Conservation (phyloP, 2,329 filamentous ascomycete genomes). For the Clathrospora elynae region DNA sequence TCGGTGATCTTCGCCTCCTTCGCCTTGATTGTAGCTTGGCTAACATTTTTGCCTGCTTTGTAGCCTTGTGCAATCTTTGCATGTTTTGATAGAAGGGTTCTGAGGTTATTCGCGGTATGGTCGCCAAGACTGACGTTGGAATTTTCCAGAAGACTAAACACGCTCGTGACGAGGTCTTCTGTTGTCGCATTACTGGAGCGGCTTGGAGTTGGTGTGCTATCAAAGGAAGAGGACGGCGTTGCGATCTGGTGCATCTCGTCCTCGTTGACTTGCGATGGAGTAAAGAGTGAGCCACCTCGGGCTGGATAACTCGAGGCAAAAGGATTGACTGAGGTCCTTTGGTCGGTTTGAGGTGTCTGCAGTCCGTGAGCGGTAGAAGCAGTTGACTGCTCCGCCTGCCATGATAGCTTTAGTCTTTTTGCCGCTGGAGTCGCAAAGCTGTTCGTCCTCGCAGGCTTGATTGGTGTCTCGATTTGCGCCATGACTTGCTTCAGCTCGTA, state of each 20-base stretch:
- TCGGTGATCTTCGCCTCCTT: conserved; percentile 69
- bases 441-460: conserved; percentile 48
- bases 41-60: conserved; percentile 67
- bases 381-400: conserved; percentile 37
- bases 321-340: conserved; percentile 12
- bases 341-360: conserved; percentile 37
- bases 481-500: conserved; percentile 38
- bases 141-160: conserved; percentile 57
- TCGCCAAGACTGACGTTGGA: conserved; percentile 48
- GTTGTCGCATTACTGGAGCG: conserved; percentile 33
- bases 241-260: conserved; percentile 14
- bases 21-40: conserved; percentile 64
- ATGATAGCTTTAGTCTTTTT: conserved; percentile 46
- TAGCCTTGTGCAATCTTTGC: conserved; percentile 66
- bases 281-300: conserved; percentile 16
- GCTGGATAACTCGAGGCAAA: conserved; percentile 18
- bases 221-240: conserved; percentile 27
- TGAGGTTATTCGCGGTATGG: conserved; percentile 25
- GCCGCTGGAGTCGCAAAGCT: conserved; percentile 45
- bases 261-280: conserved; percentile 22
- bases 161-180: conserved; percentile 43
- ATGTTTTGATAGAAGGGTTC: conserved; percentile 50
- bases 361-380: conserved; percentile 21
- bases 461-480: conserved; percentile 46
- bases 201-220: conserved; percentile 42